Percentiles rank a stretch among this genome's conserved stretches.
These are phyloP conservation scores for Phanerochaete carnosa DNA, from an alignment of 768 basidiomycete species.

Conservation along the genomic window DNA sequence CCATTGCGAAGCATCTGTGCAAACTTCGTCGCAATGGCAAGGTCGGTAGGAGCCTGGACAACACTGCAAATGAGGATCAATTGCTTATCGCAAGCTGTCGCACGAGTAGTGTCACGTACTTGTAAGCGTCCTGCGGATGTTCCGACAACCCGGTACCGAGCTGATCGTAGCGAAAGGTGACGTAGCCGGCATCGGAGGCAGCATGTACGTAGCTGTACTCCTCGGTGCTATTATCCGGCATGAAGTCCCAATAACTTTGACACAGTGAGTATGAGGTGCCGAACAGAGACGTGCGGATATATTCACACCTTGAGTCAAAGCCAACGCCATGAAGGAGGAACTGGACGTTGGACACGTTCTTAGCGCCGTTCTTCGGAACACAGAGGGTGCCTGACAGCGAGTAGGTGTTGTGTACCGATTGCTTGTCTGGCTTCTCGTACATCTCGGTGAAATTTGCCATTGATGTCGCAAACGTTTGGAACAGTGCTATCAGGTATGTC, in stretches of 20 bases:
- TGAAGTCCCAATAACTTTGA: conserved; percentile 1
- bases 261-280: neutral
- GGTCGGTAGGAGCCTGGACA: neutral
- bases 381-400: conserved; percentile 19
- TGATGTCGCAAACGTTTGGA: conserved; percentile 9
- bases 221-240: neutral
- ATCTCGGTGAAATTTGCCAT: conserved; percentile 11
- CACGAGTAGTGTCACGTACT: neutral
- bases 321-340: conserved; percentile 16
- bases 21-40: neutral
- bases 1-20: neutral
- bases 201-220: neutral
- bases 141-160: neutral
- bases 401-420: conserved; percentile 10
- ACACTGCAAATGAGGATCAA: neutral
- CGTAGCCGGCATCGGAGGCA: neutral
- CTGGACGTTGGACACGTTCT: conserved; percentile 13
- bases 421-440: conserved; percentile 7
- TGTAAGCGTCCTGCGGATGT: neutral
- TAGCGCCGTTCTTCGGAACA: conserved; percentile 10
- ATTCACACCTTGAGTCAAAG: conserved; percentile 14
- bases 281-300: neutral
- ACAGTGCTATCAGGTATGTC: conserved; percentile 10
- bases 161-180: neutral
- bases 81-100: neutral